A percentile compares a stretch with the other conserved stretches of the same genome.
phyloP scores from a whole-genome alignment of 2,329 filamentous ascomycete genomes.

The Claviceps fusiformis region DNA sequence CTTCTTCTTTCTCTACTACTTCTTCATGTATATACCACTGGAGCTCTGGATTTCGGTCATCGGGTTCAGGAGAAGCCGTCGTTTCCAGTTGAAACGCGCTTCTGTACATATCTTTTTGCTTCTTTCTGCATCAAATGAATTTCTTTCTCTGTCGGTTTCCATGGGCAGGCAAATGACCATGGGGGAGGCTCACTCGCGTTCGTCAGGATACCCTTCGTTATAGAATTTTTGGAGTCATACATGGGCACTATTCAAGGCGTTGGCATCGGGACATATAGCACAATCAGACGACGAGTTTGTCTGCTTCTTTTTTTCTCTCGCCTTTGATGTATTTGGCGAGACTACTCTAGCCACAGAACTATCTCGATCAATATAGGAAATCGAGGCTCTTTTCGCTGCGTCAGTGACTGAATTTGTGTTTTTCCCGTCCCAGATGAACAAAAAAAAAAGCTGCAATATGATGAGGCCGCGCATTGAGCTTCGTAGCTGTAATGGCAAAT shows the following conservation, averaged over 20 bases:
- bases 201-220: slow-evolving; percentile 21
- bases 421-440: not conserved
- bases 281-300: not conserved
- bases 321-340: not conserved
- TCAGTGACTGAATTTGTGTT: not conserved
- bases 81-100: not conserved
- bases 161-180: slow-evolving; percentile 7
- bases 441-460: too few relatives aligned
- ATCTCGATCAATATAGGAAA: not conserved
- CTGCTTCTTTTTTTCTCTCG: not conserved
- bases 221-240: slow-evolving; percentile 12
- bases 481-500: not conserved
- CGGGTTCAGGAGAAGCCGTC: not conserved
- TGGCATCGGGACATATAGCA: slow-evolving; percentile 14
- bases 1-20: not conserved
- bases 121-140: not conserved
- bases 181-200: slow-evolving; percentile 10
- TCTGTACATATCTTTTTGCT: slow-evolving; percentile 3
- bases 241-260: slow-evolving; percentile 6
- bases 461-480: not conserved
- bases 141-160: not conserved
- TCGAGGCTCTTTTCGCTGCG: too few relatives aligned
- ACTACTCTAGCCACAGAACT: not conserved
- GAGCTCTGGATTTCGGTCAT: too few relatives aligned
- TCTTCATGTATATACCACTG: not conserved